Evolutionary conservation across 1,284 basidiomycete genomes (phyloP).

Genomic region (Apiotrichum sp.): DNA sequence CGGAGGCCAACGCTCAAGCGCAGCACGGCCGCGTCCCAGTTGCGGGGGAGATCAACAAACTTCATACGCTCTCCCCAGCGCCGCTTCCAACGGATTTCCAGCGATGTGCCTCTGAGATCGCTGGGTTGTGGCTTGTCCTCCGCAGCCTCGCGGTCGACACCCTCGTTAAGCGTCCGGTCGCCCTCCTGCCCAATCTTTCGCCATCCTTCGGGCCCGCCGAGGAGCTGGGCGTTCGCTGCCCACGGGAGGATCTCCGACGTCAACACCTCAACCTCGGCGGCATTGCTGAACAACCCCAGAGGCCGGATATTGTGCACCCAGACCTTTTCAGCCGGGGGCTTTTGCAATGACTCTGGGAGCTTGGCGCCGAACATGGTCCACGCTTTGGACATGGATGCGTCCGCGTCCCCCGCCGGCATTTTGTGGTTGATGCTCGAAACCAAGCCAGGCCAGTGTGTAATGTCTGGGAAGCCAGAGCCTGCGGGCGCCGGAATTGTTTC

Average conservation of each 20-base stretch:
- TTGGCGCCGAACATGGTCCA: conserved; percentile 17
- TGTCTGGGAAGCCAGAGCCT: conserved; percentile 10
- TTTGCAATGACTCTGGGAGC: conserved; percentile 6
- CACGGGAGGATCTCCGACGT: conserved; percentile 31
- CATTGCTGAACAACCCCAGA: conserved; percentile 30
- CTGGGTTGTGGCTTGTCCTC: conserved; percentile 10
- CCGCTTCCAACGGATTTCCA: conserved; percentile 23
- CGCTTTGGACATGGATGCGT: conserved; percentile 13
- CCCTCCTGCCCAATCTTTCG: conserved; percentile 23
- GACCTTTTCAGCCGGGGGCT: background rate
- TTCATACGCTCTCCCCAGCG: conserved; percentile 26
- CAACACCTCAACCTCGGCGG: conserved; percentile 18
- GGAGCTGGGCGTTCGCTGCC: conserved; percentile 24
- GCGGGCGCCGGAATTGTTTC: conserved; percentile 22
- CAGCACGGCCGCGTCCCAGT: conserved; percentile 26
- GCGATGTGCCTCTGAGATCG: background rate
- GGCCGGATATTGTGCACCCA: conserved; percentile 29
- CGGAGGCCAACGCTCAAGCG: conserved; percentile 30
- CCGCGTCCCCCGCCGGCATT: conserved; percentile 7
- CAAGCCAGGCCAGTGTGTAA: conserved; percentile 43
- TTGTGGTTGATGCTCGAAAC: conserved; percentile 14
- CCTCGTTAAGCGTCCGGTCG: conserved; percentile 21
- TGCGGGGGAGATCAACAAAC: conserved; percentile 26
- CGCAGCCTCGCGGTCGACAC: conserved; percentile 19
- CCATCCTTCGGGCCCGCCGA: conserved; percentile 31